Conservation (phyloP, 495 filamentous ascomycete genomes). For the Trichocladium uniseriatum region DNA sequence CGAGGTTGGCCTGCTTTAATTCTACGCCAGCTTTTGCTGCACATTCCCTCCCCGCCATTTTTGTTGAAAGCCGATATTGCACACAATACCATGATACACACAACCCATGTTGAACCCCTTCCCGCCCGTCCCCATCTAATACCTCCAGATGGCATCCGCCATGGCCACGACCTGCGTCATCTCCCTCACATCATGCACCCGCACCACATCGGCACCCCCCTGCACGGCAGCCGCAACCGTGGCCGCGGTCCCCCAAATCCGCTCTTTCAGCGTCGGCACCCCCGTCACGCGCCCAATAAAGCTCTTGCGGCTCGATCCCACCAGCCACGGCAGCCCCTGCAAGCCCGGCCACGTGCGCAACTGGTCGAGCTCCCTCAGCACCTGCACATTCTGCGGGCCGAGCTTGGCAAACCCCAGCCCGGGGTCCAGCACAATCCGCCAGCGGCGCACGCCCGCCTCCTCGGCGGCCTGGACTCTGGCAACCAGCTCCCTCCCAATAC, state of each 20-base stretch:
- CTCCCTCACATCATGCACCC: conserved; percentile 88
- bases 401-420: conserved; percentile 91
- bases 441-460: conserved; percentile 71
- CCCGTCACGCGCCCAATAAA: conserved; percentile 82
- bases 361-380: conserved; percentile 57
- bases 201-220: conserved; percentile 89
- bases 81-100: no score
- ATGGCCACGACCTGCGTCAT: conserved; percentile 84
- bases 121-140: no score
- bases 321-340: conserved; percentile 72
- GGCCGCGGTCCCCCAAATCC: conserved; percentile 80
- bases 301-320: conserved; percentile 81
- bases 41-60: no score
- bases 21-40: no score
- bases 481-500: conserved; percentile 60
- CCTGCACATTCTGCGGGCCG: conserved; percentile 65
- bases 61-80: no score
- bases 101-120: no score
- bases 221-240: conserved; percentile 79
- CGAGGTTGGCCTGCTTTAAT: no score
- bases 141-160: conserved; percentile 81
- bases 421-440: conserved; percentile 92
- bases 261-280: conserved; percentile 46
- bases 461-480: conserved; percentile 67
- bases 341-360: conserved; percentile 56